Evolutionary conservation across 441 rosid genomes (phyloP).

Genomic region (Bruguiera hainesii): DNA sequence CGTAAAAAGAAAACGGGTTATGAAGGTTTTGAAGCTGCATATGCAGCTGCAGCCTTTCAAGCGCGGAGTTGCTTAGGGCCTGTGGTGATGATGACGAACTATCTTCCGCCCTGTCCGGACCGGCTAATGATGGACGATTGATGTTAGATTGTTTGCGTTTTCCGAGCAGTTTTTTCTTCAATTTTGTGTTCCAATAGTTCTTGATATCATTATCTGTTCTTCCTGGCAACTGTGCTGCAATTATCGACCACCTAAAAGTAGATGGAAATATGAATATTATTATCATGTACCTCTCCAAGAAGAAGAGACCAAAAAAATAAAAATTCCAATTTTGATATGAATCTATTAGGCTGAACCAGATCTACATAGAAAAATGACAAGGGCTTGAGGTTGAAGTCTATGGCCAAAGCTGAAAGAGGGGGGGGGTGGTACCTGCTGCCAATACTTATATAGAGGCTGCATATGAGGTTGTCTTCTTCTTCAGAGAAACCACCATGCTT

Average conservation of each 20-base stretch:
- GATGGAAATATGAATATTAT: neutral
- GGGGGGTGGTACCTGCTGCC: conserved; percentile 55
- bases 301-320: neutral
- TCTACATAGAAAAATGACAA: conserved; percentile 29
- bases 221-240: conserved; percentile 81
- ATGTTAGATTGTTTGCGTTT: conserved; percentile 46
- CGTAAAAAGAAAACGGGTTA: conserved; percentile 53
- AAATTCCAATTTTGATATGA: conserved; percentile 8
- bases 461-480: conserved; percentile 77
- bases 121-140: conserved; percentile 21
- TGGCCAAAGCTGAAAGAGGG: neutral
- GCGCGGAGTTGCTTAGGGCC: conserved; percentile 55
- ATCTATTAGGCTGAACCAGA: neutral
- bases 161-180: conserved; percentile 74
- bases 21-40: conserved; percentile 64
- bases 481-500: conserved; percentile 83
- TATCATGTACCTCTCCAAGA: neutral
- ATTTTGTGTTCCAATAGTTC: conserved; percentile 74
- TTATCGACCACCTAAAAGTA: conserved; percentile 68
- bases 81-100: conserved; percentile 33
- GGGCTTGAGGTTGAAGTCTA: conserved; percentile 12
- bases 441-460: conserved; percentile 79
- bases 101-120: conserved; percentile 22
- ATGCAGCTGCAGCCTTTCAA: conserved; percentile 78
- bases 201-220: conserved; percentile 79